phyloP scores from a whole-genome alignment of 1,139 yeast genomes.

The Scheffersomyces lignicola region DNA sequence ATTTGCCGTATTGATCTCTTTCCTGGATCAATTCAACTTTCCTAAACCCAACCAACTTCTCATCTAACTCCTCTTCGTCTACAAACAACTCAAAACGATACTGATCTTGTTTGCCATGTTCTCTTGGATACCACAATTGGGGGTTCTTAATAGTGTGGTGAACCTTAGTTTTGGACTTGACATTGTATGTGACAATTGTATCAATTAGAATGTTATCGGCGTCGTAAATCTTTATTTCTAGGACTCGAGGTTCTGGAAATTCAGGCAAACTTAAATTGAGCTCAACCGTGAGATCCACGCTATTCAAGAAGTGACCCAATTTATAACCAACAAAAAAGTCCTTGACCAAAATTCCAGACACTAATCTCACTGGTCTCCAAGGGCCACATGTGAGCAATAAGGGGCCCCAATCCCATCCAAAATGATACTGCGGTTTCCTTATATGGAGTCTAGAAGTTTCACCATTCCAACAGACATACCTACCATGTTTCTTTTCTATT shows the following conservation, averaged over 20 bases:
- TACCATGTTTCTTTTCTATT: slow-evolving; percentile 21
- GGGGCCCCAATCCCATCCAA: slow-evolving; percentile 66
- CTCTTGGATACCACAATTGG: slow-evolving; percentile 43
- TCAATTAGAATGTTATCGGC: slow-evolving; percentile 6
- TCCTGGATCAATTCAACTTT: slow-evolving; percentile 39
- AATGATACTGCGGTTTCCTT: slow-evolving; percentile 55
- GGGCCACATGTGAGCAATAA: slow-evolving; percentile 50
- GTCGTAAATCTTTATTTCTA: slow-evolving; percentile 2
- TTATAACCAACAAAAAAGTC: slow-evolving; percentile 19
- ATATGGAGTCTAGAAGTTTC: slow-evolving; percentile 41
- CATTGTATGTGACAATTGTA: slow-evolving; percentile 2
- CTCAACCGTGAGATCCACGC: neutral
- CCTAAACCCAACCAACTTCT: slow-evolving; percentile 33
- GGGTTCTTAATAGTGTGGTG: slow-evolving; percentile 18
- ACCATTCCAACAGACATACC: slow-evolving; percentile 35
- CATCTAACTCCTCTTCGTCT: slow-evolving; percentile 7
- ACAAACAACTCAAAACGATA: slow-evolving; percentile 24
- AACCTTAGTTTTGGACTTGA: slow-evolving; percentile 1
- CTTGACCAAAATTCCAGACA: slow-evolving; percentile 21
- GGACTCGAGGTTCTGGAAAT: neutral
- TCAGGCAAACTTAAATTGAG: neutral
- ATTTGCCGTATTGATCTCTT: slow-evolving; percentile 29
- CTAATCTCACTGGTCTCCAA: slow-evolving; percentile 37
- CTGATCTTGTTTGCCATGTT: slow-evolving; percentile 35
- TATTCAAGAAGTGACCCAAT: slow-evolving; percentile 19